Evolutionary conservation across 306 rosid species (phyloP).

Genomic region (Lupinus albus): DNA sequence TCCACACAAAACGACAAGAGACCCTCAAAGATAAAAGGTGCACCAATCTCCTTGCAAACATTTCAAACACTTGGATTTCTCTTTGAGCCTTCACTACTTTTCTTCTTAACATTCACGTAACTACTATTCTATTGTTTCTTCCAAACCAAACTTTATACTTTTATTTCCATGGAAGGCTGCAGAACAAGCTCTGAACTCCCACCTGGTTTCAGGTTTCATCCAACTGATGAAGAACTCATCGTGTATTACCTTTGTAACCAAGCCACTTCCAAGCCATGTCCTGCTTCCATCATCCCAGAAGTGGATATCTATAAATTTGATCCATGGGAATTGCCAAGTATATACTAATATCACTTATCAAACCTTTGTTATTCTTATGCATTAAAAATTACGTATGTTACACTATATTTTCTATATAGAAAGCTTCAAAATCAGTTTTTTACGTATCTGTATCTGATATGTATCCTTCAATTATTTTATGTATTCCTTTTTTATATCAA

Average conservation of each 20-base stretch:
- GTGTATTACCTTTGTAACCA: conserved; percentile 78
- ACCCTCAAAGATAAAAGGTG: conserved; percentile 61
- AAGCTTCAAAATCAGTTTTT: too few relatives aligned
- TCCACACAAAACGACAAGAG: conserved; percentile 58
- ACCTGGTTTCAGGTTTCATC: conserved; percentile 93
- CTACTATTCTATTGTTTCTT: neutral
- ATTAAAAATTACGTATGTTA: too few relatives aligned
- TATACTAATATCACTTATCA: neutral
- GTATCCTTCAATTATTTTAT: too few relatives aligned
- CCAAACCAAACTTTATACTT: neutral
- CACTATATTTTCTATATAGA: too few relatives aligned
- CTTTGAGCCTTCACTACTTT: neutral
- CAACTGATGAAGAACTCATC: conserved; percentile 85
- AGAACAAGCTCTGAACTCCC: conserved; percentile 63
- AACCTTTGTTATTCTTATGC: neutral
- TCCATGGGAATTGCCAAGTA: conserved; percentile 93
- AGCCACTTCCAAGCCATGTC: conserved; percentile 81
- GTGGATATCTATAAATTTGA: conserved; percentile 87
- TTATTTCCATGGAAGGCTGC: conserved; percentile 48
- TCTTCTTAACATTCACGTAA: neutral
- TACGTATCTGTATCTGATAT: too few relatives aligned
- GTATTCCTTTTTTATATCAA: too few relatives aligned
- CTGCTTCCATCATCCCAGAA: conserved; percentile 80
- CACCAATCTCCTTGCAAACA: conserved; percentile 62
- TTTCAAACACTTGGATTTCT: conserved; percentile 70